Percentiles rank a stretch among this genome's conserved stretches.
These are phyloP conservation scores for Chlamydomonas schloesseri DNA, from an alignment of 139 green algal genomes.

Conservation along the genomic window DNA sequence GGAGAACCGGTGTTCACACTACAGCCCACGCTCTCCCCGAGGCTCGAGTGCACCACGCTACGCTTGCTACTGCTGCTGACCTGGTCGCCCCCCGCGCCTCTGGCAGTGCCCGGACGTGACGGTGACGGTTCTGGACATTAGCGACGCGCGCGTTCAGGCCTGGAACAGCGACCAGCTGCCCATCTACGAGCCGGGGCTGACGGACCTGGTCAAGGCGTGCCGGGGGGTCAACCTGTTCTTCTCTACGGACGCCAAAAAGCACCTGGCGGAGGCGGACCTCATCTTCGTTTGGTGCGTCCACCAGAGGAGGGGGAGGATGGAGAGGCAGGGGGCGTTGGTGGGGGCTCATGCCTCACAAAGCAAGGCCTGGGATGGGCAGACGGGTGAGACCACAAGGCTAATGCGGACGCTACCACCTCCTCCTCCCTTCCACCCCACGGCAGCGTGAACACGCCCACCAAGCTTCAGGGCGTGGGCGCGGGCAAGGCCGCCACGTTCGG, in stretches of 20 bases:
- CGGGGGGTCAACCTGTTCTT: conserved; percentile 96
- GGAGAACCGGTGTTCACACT: too few relatives aligned
- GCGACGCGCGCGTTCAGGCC: conserved; percentile 58
- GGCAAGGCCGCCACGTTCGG: conserved; percentile 97
- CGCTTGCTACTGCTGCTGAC: too few relatives aligned
- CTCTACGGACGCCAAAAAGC: conserved; percentile 90
- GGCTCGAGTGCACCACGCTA: too few relatives aligned
- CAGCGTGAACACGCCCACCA: conserved; percentile 98
- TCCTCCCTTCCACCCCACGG: neutral
- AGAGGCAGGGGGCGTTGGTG: too few relatives aligned
- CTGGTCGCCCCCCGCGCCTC: too few relatives aligned
- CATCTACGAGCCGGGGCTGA: conserved; percentile 96
- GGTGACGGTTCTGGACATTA: conserved; percentile 45
- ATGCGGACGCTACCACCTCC: too few relatives aligned
- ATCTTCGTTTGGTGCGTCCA: conserved; percentile 90
- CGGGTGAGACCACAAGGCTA: too few relatives aligned
- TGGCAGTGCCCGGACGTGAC: conserved; percentile 63
- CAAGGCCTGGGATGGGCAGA: too few relatives aligned
- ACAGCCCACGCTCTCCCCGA: too few relatives aligned
- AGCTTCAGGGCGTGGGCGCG: conserved; percentile 93
- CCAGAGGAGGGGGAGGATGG: too few relatives aligned
- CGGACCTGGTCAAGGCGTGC: conserved; percentile 85
- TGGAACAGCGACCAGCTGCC: conserved; percentile 96
- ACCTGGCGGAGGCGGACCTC: conserved; percentile 92
- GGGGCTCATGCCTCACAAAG: neutral